Percentiles rank a stretch among this genome's conserved stretches.
Conservation (phyloP, 768 basidiomycete species). For the Glaciozyma martinii region DNA sequence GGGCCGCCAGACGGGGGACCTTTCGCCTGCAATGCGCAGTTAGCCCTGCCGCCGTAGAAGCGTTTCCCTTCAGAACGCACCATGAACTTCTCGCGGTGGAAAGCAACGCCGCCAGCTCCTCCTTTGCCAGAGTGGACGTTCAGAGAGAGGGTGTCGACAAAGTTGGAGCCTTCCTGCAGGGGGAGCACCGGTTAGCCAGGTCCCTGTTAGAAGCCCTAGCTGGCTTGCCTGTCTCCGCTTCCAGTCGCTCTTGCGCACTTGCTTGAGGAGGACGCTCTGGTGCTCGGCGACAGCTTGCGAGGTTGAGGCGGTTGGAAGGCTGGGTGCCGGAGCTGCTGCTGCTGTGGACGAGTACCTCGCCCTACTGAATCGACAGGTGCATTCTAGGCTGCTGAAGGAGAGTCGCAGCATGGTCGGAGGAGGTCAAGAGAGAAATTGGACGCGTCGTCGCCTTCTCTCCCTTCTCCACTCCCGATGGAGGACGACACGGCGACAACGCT, state of each 20-base stretch:
- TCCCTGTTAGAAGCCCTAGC: neutral
- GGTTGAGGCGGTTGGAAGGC: too few relatives aligned
- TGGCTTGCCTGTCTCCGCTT: conserved; percentile 15
- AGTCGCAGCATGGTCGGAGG: too few relatives aligned
- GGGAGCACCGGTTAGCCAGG: neutral
- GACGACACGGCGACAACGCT: too few relatives aligned
- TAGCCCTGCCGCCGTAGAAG: neutral
- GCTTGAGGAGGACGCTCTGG: neutral
- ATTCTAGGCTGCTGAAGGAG: too few relatives aligned
- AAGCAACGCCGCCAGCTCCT: conserved; percentile 84
- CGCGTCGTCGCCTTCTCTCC: too few relatives aligned
- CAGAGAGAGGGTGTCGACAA: conserved; percentile 25
- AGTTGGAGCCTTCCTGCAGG: conserved; percentile 17
- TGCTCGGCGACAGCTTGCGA: too few relatives aligned
- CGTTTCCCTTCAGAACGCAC: conserved; percentile 36
- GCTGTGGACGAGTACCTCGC: too few relatives aligned
- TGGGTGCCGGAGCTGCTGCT: too few relatives aligned
- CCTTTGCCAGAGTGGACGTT: conserved; percentile 56
- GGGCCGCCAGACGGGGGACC: conserved; percentile 82
- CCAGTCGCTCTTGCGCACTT: conserved; percentile 27
- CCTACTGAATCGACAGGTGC: too few relatives aligned
- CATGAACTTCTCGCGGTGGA: conserved; percentile 79
- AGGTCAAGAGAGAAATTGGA: too few relatives aligned
- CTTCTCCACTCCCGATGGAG: too few relatives aligned
- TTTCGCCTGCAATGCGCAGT: neutral